Conservation (phyloP, 257 asterid species). For the Ophiorrhiza pumila region DNA sequence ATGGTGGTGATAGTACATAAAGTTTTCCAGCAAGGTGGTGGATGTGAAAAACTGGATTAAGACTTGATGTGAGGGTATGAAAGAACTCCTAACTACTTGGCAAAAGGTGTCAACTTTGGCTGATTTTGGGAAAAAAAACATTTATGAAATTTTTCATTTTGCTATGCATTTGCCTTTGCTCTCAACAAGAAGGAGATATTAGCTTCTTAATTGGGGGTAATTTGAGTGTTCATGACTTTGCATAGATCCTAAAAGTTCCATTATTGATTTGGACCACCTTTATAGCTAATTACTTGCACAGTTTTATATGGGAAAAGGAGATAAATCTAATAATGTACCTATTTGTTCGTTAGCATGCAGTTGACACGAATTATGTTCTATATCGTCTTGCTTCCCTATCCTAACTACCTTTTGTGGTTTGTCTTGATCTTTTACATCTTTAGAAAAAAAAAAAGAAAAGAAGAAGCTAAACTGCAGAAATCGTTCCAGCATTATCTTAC, state of each 20-base stretch:
- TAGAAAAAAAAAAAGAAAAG: too few relatives aligned
- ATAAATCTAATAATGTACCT: too few relatives aligned
- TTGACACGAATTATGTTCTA: too few relatives aligned
- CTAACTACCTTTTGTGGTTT: background rate
- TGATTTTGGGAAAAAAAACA: background rate
- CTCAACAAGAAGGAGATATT: background rate
- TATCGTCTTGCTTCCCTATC: too few relatives aligned
- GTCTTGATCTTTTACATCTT: background rate
- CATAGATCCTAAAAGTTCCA: background rate
- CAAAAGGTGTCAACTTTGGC: background rate
- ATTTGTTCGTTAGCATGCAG: too few relatives aligned
- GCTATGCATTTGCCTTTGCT: background rate
- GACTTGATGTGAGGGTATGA: background rate
- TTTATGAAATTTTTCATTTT: background rate
- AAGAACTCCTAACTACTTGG: background rate
- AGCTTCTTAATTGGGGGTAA: background rate
- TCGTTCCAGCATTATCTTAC: background rate
- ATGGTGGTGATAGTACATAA: background rate
- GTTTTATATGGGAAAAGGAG: too few relatives aligned
- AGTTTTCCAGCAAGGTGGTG: background rate
- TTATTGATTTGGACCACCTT: background rate
- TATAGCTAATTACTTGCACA: background rate
- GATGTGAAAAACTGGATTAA: background rate
- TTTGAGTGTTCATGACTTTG: background rate
- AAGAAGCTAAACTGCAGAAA: background rate